phyloP scores from a whole-genome alignment of 257 asterid genomes.

The Jasminum sambac region DNA sequence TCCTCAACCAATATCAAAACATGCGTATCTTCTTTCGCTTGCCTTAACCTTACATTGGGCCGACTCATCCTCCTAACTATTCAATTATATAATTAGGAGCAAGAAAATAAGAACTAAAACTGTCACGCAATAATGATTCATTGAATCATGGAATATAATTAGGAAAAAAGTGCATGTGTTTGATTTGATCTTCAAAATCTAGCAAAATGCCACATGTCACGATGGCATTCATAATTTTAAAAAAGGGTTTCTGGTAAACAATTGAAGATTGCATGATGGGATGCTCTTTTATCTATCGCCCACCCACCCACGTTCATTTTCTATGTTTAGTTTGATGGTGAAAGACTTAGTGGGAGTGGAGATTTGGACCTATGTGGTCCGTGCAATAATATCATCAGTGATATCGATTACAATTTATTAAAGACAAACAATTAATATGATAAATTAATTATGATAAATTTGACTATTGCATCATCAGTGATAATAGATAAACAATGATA shows the following conservation, averaged over 20 bases:
- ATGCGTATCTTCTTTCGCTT: not conserved
- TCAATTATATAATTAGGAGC: not conserved
- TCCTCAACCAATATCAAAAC: not conserved
- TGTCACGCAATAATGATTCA: not conserved
- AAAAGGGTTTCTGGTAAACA: conserved; percentile 20
- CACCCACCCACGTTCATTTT: too few species aligned
- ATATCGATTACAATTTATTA: too few species aligned
- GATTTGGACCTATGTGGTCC: not conserved
- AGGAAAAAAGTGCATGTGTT: not conserved
- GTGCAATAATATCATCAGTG: too few species aligned
- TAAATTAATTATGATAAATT: too few species aligned
- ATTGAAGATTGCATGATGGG: conserved; percentile 9
- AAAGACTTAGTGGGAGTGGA: not conserved
- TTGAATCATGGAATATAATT: not conserved
- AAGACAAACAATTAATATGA: too few species aligned
- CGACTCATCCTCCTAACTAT: not conserved
- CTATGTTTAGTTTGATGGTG: not conserved
- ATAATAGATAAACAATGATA: too few species aligned
- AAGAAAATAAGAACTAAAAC: not conserved
- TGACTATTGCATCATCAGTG: too few species aligned
- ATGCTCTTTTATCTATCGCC: not conserved
- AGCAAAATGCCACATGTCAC: not conserved
- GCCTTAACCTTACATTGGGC: not conserved
- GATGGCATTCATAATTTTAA: not conserved
- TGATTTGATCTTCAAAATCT: too few species aligned